These are phyloP conservation scores for Citrullus mucosospermus DNA, from an alignment of 306 rosid genomes.

Conservation along the genomic window DNA sequence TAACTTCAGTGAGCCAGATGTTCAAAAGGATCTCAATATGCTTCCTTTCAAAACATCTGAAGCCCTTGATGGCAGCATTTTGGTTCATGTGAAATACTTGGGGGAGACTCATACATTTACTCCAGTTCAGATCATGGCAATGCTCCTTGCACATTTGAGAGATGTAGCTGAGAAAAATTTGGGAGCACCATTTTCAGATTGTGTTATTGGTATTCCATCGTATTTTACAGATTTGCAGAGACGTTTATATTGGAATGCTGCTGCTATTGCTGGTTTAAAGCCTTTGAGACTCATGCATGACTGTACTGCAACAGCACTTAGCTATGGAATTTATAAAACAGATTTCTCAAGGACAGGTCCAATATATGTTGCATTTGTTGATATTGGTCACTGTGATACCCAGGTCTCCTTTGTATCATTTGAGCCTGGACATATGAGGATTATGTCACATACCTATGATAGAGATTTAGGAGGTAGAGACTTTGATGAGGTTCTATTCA, in stretches of 20 bases:
- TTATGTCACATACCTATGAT: constrained; percentile 60
- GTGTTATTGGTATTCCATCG: constrained; percentile 84
- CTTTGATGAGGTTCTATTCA: constrained; percentile 66
- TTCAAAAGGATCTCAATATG: constrained; percentile 47
- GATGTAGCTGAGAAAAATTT: constrained; percentile 46
- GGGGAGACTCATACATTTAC: constrained; percentile 47
- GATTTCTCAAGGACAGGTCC: constrained; percentile 31
- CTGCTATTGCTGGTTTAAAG: constrained; percentile 68
- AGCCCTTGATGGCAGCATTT: constrained; percentile 57
- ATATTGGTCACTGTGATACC: constrained; percentile 82
- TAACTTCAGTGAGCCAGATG: constrained; percentile 36
- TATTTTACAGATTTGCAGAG: constrained; percentile 83
- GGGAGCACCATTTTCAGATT: constrained; percentile 57
- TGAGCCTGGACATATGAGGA: constrained; percentile 55
- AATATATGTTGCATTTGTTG: constrained; percentile 53
- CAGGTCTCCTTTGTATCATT: constrained; percentile 64
- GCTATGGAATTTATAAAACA: constrained; percentile 71
- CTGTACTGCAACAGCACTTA: constrained; percentile 91
- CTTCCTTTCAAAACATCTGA: constrained; percentile 66
- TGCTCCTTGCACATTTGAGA: constrained; percentile 89
- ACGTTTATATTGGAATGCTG: constrained; percentile 70
- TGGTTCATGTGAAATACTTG: constrained; percentile 58
- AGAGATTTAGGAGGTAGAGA: constrained; percentile 68
- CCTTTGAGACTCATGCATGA: constrained; percentile 89
- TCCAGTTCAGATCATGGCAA: constrained; percentile 71